phyloP scores from a whole-genome alignment of 2,329 filamentous ascomycete species.

The Rugonectria rugulosa region DNA sequence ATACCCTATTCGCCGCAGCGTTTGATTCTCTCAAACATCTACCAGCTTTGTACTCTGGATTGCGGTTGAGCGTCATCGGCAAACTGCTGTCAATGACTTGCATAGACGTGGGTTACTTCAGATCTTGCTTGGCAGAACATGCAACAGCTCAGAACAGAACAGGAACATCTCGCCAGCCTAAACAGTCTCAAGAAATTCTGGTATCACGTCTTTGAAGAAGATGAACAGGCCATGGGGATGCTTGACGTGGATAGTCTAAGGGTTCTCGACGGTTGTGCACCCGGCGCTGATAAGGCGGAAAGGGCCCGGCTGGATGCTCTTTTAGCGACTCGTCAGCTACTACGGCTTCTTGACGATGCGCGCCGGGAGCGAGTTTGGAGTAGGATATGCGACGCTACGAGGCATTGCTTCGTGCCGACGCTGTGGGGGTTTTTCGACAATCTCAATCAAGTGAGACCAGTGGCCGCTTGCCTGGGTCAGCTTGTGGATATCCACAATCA shows the following conservation, averaged over 20 bases:
- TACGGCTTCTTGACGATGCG: neutral
- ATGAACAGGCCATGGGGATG: neutral
- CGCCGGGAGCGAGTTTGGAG: neutral
- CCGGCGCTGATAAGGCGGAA: neutral
- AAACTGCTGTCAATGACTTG: neutral
- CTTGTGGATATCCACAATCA: neutral
- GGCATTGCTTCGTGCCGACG: neutral
- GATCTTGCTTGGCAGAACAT: too few species aligned
- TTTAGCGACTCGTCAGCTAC: neutral
- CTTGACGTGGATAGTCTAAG: neutral
- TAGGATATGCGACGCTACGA: neutral
- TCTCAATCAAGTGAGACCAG: neutral
- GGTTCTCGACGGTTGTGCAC: neutral
- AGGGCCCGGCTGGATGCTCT: neutral
- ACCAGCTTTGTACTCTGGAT: neutral
- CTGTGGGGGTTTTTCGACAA: neutral
- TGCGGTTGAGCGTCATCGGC: neutral
- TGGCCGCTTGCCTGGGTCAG: neutral
- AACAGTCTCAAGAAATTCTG: neutral
- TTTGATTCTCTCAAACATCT: neutral
- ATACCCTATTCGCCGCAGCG: neutral
- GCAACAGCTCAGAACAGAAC: neutral
- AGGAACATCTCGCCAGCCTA: neutral
- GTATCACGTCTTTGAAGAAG: neutral
- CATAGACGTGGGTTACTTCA: neutral